Evolutionary conservation across 2,329 filamentous ascomycete species (phyloP), one percentile per base, ranked within the genome.

Genomic region (Pseudocercospora cruenta): DNA sequence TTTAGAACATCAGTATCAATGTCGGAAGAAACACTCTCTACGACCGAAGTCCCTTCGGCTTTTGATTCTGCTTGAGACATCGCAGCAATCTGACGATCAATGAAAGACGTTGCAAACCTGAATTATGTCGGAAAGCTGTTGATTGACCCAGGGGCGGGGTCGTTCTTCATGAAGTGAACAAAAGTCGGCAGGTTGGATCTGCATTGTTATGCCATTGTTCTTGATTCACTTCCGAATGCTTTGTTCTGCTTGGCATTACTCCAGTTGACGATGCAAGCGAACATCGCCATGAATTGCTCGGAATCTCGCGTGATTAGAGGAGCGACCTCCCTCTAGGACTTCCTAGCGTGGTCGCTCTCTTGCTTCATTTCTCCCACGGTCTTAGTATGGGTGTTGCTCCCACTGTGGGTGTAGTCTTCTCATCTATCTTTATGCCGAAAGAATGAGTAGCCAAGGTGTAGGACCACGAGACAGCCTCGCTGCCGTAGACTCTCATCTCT

Each of bases 381-480:
- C 47, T 21, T 21, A 51, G 21, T 24, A 24, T 26, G 2, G 55
- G 28, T 1, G n/a, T 33, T 14, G 19, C 55, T 64, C 62, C 62
- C 8, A 68, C 66, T 14, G 51, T 63, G 1, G 63, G 66, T 21
- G 63, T 54, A 10, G 58, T 70, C 33, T 53, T 31, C 45, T 70
- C 69, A 43, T 70, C 66, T 28, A 71, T 71, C 14, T 12, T 62
- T 33, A 73, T 65, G 7, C 71, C 69, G 72, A 87, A 86, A 16
- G 75, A 72, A 1, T 65, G 67, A 2, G 63, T 76, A 1, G 85
- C 86, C 63, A 79, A 73, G 0, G 76, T 79, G 69, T 88, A 90
- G 63, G 87, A 90, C 53, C 75, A 69, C 28, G 76, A 73, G 10
- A 90, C 88, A 2, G 86, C 85, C 71, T 84, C 82, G 70, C 84